Base-by-base conservation (phyloP, 768 basidiomycete genomes). In the Rhodotorula paludigena region DNA sequence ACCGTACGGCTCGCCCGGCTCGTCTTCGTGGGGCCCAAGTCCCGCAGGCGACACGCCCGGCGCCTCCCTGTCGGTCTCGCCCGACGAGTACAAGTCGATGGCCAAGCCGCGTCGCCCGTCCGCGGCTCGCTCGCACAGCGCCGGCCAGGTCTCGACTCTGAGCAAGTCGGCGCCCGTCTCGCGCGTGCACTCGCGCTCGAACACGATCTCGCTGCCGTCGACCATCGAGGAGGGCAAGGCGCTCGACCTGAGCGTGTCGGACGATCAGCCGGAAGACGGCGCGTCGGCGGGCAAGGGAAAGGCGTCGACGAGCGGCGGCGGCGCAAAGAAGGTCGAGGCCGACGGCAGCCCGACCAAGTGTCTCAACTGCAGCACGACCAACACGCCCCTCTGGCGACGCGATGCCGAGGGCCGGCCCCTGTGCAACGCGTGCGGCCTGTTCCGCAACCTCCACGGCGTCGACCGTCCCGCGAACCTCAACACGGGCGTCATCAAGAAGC, bases 341-440 rank as follows among this genome's bases (percentile, higher is more conserved):
- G 65, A 68, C 33, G 71, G 64, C 30, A 48, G 45, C 11, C 57
- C 57, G 11, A 69, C 58, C 23, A 56, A 52, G 12, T 76, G 75
- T 54, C 36, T 70, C 39, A 76, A 76, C 58, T 76, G 75, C 61
- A 60, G 59, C 52, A 76, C 75, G 6, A 63, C 69, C 63, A 76
- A 73, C 64, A 76, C 75, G 12, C 75, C 75, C 23, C 73, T 76
- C 16, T 76, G 75, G 75, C 69, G 75, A 2, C 75, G 75, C 30
- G 75, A 74, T 41, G 64, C 68, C 39, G 69, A 74, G 18, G 75
- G 75, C 14, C 57, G 63, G 5, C 75, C 75, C 23, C 73, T 76
- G 6, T 76, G 75, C 64, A 76, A 76, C 59, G 75, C 74, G 15
- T 76, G 75, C 60, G 74, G 74, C 23, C 75, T 76, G 35, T 76